phyloP scores from a whole-genome alignment of 129 eudicot species.

The Escallonia rubra region DNA sequence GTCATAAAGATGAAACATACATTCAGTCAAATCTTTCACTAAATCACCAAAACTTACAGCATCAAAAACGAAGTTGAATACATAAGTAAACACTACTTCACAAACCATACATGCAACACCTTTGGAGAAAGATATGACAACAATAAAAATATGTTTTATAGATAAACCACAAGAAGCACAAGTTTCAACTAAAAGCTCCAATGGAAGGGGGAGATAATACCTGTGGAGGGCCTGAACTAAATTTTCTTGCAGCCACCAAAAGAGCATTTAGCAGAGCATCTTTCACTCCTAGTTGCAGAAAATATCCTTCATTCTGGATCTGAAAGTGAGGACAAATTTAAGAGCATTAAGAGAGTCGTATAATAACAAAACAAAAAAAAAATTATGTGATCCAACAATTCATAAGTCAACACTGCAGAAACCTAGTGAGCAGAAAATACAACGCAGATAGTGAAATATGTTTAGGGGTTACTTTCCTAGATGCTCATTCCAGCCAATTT shows the following conservation, averaged over 20 bases:
- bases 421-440: no score
- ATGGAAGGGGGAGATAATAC: slow-evolving; percentile 25
- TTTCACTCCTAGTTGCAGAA: slow-evolving; percentile 66
- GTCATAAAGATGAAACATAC: slow-evolving; percentile 12
- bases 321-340: slow-evolving; percentile 7
- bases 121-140: not conserved
- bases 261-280: slow-evolving; percentile 82
- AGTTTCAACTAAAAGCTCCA: not conserved
- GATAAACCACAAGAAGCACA: not conserved
- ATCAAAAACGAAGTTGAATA: not conserved
- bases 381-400: no score
- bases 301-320: slow-evolving; percentile 85
- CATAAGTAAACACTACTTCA: not conserved
- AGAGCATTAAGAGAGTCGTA: no score
- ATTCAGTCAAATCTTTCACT: not conserved
- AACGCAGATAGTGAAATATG: no score
- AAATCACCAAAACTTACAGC: slow-evolving; percentile 1
- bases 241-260: slow-evolving; percentile 78
- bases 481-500: no score
- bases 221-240: slow-evolving; percentile 90
- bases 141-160: not conserved
- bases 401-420: no score
- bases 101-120: slow-evolving; percentile 3
- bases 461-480: no score
- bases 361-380: no score